Evolutionary conservation across 371 early-diverging fungal genomes (phyloP).

Genomic region (Neoconidiobolus thromboides): DNA sequence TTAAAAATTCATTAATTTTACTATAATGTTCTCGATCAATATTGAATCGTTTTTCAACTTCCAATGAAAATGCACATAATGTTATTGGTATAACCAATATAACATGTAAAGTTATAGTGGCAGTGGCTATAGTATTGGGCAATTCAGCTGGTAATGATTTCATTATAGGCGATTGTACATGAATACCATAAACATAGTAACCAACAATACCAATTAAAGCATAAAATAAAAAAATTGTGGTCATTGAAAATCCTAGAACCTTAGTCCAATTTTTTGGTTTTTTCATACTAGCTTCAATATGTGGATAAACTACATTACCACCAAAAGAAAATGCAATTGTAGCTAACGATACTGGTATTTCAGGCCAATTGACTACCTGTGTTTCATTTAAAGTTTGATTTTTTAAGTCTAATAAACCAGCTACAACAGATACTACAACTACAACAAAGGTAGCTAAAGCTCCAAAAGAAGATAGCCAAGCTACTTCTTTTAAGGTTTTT

Average conservation of each 20-base stretch:
- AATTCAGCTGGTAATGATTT: constrained; percentile 37
- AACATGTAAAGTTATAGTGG: constrained; percentile 23
- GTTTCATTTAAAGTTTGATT: constrained; percentile 9
- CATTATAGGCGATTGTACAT: constrained; percentile 42
- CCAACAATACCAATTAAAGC: constrained; percentile 48
- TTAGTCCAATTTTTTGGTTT: constrained; percentile 46
- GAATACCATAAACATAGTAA: constrained; percentile 53
- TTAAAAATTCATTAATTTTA: constrained; percentile 12
- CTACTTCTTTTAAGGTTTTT: constrained; percentile 36
- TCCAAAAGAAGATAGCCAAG: constrained; percentile 21
- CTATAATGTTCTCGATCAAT: constrained; percentile 6
- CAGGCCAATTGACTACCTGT: constrained; percentile 25
- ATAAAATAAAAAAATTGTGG: constrained; percentile 52
- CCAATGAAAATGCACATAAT: constrained; percentile 22
- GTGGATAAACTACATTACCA: constrained; percentile 58
- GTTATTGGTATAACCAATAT: constrained; percentile 29
- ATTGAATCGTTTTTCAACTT: constrained; percentile 11
- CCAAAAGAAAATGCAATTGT: constrained; percentile 58
- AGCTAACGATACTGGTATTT: constrained; percentile 30
- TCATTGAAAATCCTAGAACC: constrained; percentile 42
- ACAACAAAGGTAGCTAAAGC: constrained; percentile 17
- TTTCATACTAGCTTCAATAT: constrained; percentile 64
- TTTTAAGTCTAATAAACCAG: constrained; percentile 18
- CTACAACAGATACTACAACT: constrained; percentile 16
- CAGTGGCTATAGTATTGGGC: background rate